Base-by-base conservation (phyloP, 306 rosid genomes). In the Mucuna pruriens region DNA sequence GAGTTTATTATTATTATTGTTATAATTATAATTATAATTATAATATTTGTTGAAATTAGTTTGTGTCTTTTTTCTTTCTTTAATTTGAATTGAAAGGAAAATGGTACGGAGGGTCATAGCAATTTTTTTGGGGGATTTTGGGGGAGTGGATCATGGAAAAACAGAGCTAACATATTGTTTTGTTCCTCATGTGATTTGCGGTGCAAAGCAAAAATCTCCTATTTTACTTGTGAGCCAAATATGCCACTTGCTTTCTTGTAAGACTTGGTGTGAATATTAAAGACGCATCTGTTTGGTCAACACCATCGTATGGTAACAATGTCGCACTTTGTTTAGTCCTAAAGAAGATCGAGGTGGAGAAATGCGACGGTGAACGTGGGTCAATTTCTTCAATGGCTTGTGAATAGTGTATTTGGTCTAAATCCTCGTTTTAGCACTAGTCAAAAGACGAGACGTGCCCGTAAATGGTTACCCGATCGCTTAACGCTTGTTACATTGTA, bases 131-230 rank as follows among this genome's bases (percentile, higher is more conserved):
- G 46, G 83, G 77, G 70, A 52, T 42, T n/a, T 3, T 44, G 29
- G 26, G 77, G 72, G 44, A 71, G 71, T 79, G 82, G 70, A 42
- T 72, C 3, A 33, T 62, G 86, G 68, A 72, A 36, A 81, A 84
- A 62, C 76, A 82, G 81, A 81, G 86, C 86, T 84, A 84, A 84
- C 85, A 78, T 72, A 51, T 84, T 83, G 85, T 81, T 77, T 84
- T 68, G 67, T 63, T 87, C 58, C 71, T 87, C 82, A 75, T 82
- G 90, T 84, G 86, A 82, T 70, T 79, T 75, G 77, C 74, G 83
- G 82, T 87, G 85, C 78, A 76, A 85, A 85, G 87, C 77, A 80
- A 87, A 82, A 40, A 64, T 52, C 40, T 60, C 85, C 67, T 81
- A 75, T 79, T 79, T 79, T 85, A 51, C 90, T 58, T 85, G 86